Base-by-base conservation (phyloP, 192 early-diverging fungal species). In the Backusella australiensis region DNA sequence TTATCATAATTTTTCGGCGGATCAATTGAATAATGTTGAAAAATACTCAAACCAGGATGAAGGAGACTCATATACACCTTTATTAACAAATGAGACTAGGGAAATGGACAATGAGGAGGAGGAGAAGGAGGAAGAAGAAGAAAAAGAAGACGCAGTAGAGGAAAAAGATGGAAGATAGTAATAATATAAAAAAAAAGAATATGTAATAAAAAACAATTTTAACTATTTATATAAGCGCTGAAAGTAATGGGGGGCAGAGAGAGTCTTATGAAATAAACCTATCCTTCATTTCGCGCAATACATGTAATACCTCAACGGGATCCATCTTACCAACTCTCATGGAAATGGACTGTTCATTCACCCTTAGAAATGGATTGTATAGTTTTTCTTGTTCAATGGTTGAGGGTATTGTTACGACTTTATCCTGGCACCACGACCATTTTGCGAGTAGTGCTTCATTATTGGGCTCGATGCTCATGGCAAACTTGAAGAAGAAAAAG, bases 351-450 rank as follows among this genome's bases (percentile, higher is more conserved):
- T 89, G 87, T 72, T 90, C 85, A 74, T 90, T 82, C 36, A 95
- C 92, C 26, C 96, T 87, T 87, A 99, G 88, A 71, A 99, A 99
- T 19, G 96, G 96, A 70, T 99, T 99, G 73, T 89, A 92, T 34
- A 86, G 79, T 66, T 89, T 82, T 71, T 99, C 97, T 46, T 95
- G 93, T n/a, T 86, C 94, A 77, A 99, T 94, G 9, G 94, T 94
- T 21, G 93, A 94, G 6, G 97, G 96, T 36, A 99, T 90, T 4
- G 80, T 85, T 8, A 83, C 82, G 4, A 67, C 63, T 63, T 85
- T 84, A 35, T 86, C 73, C 23, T 82, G 81, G 67, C 84, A 84
- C 89, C 91, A 92, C 44, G 82, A 80, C n/a, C 90, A 83, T 81
- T 95, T 95, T 1, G 85, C 80, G 39, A 81, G 71, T 1, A 99